Percentiles rank a stretch among this genome's conserved stretches.
Conservation (phyloP, 192 early-diverging fungal genomes). For the Coemansia sp. region DNA sequence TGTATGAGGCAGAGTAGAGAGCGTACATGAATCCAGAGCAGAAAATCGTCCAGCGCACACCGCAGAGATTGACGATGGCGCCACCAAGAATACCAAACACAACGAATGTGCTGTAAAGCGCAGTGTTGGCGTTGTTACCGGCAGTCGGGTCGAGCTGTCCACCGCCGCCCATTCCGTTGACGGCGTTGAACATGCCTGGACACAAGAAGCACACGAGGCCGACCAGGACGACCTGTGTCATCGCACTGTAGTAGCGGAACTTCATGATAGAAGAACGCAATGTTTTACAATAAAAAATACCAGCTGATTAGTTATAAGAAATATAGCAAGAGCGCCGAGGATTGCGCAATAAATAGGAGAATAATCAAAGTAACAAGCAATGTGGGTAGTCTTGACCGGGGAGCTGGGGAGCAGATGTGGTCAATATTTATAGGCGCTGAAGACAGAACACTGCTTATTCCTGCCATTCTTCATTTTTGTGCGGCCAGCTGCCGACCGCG, state of each 20-base stretch:
- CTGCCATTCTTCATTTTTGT: neutral
- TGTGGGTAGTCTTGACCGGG: too few species aligned
- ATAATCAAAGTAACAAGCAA: too few species aligned
- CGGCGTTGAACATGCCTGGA: conserved; percentile 78
- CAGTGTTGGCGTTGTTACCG: conserved; percentile 73
- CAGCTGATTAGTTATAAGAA: too few species aligned
- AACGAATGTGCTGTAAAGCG: conserved; percentile 75
- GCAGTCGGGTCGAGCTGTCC: conserved; percentile 62
- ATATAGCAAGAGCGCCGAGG: too few species aligned
- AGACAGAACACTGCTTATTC: neutral
- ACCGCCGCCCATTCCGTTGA: conserved; percentile 66
- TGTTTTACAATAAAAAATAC: too few species aligned
- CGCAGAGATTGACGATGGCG: conserved; percentile 76
- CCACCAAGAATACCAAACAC: conserved; percentile 76
- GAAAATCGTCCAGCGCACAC: conserved; percentile 68
- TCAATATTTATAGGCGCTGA: too few species aligned
- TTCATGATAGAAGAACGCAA: too few species aligned
- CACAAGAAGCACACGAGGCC: conserved; percentile 77
- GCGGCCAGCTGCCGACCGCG: neutral
- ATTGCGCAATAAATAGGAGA: too few species aligned
- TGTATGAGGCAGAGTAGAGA: conserved; percentile 75
- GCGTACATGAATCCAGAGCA: conserved; percentile 69
- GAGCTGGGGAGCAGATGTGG: too few species aligned
- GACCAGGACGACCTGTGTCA: conserved; percentile 69
- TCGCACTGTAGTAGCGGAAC: conserved; percentile 55